These are phyloP conservation scores for Thalassiosira sp. DNA, from an alignment of 352 stramenopile genomes.

Conservation along the genomic window DNA sequence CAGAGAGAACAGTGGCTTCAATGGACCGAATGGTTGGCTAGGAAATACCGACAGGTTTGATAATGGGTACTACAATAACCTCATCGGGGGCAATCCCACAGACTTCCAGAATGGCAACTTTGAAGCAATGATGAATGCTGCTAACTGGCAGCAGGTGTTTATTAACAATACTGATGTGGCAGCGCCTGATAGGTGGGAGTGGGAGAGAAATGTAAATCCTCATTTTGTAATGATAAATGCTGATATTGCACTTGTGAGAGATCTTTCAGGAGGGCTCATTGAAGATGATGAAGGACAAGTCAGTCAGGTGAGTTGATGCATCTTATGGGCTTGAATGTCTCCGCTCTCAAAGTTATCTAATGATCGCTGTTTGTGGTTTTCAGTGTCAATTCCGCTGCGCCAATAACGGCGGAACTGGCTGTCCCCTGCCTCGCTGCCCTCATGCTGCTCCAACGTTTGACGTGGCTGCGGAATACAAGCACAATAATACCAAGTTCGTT, in stretches of 20 bases:
- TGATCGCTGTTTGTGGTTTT: neutral
- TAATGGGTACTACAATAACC: conserved; percentile 6
- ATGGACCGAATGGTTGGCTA: conserved; percentile 22
- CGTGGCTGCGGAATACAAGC: conserved; percentile 12
- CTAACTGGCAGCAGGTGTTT: conserved; percentile 9
- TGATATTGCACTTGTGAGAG: conserved; percentile 28
- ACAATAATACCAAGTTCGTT: conserved; percentile 11
- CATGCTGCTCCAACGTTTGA: conserved; percentile 9
- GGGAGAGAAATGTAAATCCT: neutral
- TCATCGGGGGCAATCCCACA: neutral
- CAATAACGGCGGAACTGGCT: neutral
- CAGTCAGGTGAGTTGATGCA: conserved; percentile 9
- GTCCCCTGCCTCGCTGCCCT: too few species aligned
- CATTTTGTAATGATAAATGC: conserved; percentile 21
- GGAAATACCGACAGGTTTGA: conserved; percentile 6
- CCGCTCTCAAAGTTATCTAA: too few species aligned
- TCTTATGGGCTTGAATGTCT: too few species aligned
- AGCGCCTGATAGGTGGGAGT: conserved; percentile 11
- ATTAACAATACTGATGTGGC: conserved; percentile 12
- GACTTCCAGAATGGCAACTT: conserved; percentile 9
- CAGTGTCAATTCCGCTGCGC: conserved; percentile 3
- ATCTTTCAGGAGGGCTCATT: conserved; percentile 30
- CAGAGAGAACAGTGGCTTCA: conserved; percentile 15
- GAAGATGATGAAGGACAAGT: conserved; percentile 6
- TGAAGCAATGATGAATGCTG: conserved; percentile 6